Evolutionary conservation across 768 basidiomycete species (phyloP).

Genomic region (Obba rivulosa): DNA sequence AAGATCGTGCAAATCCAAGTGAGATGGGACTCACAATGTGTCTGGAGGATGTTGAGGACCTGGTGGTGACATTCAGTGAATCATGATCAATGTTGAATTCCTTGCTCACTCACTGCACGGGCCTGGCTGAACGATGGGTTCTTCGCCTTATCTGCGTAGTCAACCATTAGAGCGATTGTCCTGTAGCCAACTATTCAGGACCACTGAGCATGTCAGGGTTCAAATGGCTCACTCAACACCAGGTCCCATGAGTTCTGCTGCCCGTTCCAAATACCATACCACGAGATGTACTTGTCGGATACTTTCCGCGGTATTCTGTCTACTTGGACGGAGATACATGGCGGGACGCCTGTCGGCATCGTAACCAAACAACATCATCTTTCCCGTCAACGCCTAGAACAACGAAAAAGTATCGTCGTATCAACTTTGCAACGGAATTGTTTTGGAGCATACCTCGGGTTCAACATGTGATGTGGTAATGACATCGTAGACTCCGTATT

Average conservation of each 20-base stretch:
- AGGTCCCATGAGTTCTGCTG: slow-evolving; percentile 71
- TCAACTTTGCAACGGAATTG: not conserved
- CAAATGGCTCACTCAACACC: slow-evolving; percentile 62
- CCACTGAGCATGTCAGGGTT: not conserved
- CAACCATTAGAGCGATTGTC: slow-evolving; percentile 65
- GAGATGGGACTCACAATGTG: slow-evolving; percentile 41
- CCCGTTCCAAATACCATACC: slow-evolving; percentile 75
- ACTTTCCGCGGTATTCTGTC: slow-evolving; percentile 73
- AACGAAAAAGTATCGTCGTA: not conserved
- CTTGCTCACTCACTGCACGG: slow-evolving; percentile 26
- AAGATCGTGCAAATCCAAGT: not conserved
- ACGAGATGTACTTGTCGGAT: slow-evolving; percentile 65
- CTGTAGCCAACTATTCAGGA: slow-evolving; percentile 28
- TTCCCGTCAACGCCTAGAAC: slow-evolving; percentile 72
- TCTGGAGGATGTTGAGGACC: slow-evolving; percentile 55
- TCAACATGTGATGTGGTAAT: slow-evolving; percentile 62
- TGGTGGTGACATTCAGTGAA: not conserved
- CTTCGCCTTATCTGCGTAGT: slow-evolving; percentile 72
- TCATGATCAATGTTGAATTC: not conserved
- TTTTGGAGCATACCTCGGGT: slow-evolving; percentile 50
- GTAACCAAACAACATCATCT: slow-evolving; percentile 73
- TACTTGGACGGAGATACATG: slow-evolving; percentile 61
- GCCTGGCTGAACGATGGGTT: slow-evolving; percentile 37
- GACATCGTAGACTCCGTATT: slow-evolving; percentile 64
- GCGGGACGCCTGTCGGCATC: slow-evolving; percentile 62